Percentiles rank a stretch among this genome's conserved stretches.
Evolutionary conservation across 371 early-diverging fungal species (phyloP).

Genomic region (Dichotomocladium elegans): DNA sequence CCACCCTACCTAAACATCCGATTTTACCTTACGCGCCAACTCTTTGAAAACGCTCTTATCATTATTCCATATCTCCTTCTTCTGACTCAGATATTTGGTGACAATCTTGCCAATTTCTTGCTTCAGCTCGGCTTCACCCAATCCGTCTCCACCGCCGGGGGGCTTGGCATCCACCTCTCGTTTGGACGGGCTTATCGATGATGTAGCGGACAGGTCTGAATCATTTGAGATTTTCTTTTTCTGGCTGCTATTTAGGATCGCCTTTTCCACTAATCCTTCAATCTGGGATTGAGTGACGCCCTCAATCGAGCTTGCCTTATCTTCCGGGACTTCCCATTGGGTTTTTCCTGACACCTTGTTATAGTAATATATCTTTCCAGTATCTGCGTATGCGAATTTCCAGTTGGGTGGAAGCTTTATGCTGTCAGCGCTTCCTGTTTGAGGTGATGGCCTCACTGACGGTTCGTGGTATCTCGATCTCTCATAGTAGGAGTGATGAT

Average conservation of each 20-base stretch:
- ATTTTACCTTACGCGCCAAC: constrained; percentile 40
- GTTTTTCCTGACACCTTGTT: constrained; percentile 32
- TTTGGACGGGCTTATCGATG: constrained; percentile 3
- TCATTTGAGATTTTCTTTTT: not conserved
- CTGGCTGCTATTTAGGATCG: constrained; percentile 13
- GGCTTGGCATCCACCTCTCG: constrained; percentile 1
- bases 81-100: constrained; percentile 33
- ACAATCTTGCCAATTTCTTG: constrained; percentile 41
- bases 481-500: too few relatives aligned
- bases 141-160: constrained; percentile 1
- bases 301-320: constrained; percentile 26
- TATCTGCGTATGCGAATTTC: constrained; percentile 27
- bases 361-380: constrained; percentile 39
- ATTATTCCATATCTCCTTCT: constrained; percentile 32
- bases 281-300: constrained; percentile 23
- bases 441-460: too few relatives aligned
- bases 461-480: too few relatives aligned
- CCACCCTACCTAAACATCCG: not conserved
- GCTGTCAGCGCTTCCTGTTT: too few relatives aligned
- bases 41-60: constrained; percentile 50
- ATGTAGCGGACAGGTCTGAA: not conserved
- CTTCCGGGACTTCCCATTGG: constrained; percentile 43
- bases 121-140: constrained; percentile 37
- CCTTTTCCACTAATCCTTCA: constrained; percentile 23
- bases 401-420: constrained; percentile 32